Conservation (phyloP, 2,329 filamentous ascomycete genomes). For the Fusarium succisae region DNA sequence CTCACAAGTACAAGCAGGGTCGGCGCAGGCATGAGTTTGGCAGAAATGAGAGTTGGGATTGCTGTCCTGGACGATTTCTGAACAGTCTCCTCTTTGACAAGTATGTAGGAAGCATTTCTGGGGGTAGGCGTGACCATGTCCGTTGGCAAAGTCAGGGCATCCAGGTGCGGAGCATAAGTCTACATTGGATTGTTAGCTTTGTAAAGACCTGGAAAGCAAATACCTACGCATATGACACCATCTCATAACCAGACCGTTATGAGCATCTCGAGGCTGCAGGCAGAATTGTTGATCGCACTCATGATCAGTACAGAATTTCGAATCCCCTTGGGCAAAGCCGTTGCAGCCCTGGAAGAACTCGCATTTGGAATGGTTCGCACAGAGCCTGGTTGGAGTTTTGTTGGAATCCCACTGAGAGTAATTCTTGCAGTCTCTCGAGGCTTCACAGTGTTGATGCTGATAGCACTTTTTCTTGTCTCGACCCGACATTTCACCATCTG, state of each 20-base stretch:
- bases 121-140: background rate
- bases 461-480: background rate
- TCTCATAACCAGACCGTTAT: background rate
- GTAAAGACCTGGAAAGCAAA: accelerated
- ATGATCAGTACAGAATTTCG: constrained; percentile 20
- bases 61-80: background rate
- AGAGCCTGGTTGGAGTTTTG: background rate
- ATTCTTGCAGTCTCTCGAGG: background rate
- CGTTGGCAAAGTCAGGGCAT: background rate
- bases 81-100: background rate
- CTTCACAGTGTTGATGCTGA: constrained; percentile 23
- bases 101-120: constrained; percentile 7
- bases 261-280: background rate
- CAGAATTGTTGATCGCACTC: constrained; percentile 15
- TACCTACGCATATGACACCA: constrained; percentile 30
- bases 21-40: constrained; percentile 13
- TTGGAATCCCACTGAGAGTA: background rate
- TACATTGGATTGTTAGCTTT: constrained; percentile 1
- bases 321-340: background rate
- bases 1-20: background rate
- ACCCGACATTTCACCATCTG: background rate
- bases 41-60: constrained; percentile 14
- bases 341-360: constrained; percentile 8
- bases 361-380: constrained; percentile 22
- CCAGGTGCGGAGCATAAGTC: constrained; percentile 17